Conservation (phyloP, 106 monocot genomes). For the Xerophyta viscosa region DNA sequence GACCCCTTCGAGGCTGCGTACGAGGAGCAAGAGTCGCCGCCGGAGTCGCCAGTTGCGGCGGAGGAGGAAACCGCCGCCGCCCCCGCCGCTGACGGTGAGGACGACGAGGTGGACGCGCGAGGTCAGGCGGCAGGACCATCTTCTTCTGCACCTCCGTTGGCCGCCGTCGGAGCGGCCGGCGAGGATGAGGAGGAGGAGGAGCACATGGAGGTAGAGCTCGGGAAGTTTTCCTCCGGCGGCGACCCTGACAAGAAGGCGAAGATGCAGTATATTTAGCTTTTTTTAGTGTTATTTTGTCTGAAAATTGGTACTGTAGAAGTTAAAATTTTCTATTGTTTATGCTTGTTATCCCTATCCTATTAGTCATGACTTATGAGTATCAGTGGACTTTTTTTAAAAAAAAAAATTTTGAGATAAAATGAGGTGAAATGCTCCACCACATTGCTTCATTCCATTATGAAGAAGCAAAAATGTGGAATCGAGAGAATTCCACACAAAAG, state of each 20-base stretch:
- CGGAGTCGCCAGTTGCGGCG: conserved; percentile 52
- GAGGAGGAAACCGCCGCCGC: conserved; percentile 32
- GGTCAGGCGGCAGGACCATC: neutral
- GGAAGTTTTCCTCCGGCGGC: conserved; percentile 42
- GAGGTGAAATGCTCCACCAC: no score
- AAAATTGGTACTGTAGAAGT: no score
- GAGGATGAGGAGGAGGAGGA: conserved; percentile 87
- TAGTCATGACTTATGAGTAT: no score
- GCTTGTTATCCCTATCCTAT: no score
- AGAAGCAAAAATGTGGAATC: no score
- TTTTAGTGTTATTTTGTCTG: no score
- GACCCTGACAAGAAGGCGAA: conserved; percentile 83
- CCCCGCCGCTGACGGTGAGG: conserved; percentile 16
- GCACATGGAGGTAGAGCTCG: conserved; percentile 74
- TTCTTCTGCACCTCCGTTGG: conserved; percentile 7
- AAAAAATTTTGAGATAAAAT: no score
- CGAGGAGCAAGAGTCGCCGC: conserved; percentile 79
- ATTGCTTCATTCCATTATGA: no score
- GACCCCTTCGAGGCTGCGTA: conserved; percentile 86
- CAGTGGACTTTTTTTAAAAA: no score
- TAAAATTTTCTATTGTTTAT: no score
- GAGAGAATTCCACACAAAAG: no score
- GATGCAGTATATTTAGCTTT: conserved; percentile 95
- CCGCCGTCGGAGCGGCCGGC: conserved; percentile 1
- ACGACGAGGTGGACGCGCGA: conserved; percentile 27